phyloP scores from a whole-genome alignment of 768 basidiomycete genomes.

The Trametes villosa region DNA sequence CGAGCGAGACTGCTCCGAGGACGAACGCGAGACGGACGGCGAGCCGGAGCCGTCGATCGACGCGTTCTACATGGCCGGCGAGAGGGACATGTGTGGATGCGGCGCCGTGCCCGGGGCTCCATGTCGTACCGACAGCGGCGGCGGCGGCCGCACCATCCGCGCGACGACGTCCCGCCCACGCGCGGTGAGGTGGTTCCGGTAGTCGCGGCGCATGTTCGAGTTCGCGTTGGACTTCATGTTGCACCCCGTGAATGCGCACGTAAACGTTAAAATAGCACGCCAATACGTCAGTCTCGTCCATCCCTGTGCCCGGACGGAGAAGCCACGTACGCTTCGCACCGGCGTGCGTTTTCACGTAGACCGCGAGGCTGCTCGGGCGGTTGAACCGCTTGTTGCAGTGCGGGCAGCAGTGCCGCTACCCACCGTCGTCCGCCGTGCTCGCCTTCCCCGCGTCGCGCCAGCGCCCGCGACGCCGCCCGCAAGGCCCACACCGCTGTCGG shows the following conservation, averaged over 20 bases:
- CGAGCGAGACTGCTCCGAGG: constrained; percentile 9
- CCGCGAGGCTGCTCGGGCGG: constrained; percentile 66
- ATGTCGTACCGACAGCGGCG: not conserved
- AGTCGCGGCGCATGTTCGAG: constrained; percentile 84
- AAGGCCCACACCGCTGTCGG: not conserved
- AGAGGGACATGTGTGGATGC: not conserved
- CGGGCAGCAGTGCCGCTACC: constrained; percentile 27
- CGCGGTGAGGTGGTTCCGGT: constrained; percentile 58
- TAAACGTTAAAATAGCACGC: constrained; percentile 54
- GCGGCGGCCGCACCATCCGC: constrained; percentile 21
- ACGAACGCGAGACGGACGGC: constrained; percentile 11
- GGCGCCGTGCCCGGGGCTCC: not conserved
- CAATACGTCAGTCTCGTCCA: not conserved
- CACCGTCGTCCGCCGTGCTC: constrained; percentile 12
- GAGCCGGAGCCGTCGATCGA: constrained; percentile 9
- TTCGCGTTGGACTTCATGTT: constrained; percentile 81
- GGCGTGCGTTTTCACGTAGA: constrained; percentile 71
- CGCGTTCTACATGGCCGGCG: not conserved
- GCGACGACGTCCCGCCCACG: constrained; percentile 20
- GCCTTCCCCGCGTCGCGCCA: not conserved
- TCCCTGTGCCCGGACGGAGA: too few relatives aligned
- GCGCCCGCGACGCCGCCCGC: not conserved
- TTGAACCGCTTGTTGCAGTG: constrained; percentile 70
- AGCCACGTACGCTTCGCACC: constrained; percentile 43
- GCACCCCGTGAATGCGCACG: constrained; percentile 65